Evolutionary conservation across 768 basidiomycete species (phyloP).

Genomic region (Amyloporia xantha): DNA sequence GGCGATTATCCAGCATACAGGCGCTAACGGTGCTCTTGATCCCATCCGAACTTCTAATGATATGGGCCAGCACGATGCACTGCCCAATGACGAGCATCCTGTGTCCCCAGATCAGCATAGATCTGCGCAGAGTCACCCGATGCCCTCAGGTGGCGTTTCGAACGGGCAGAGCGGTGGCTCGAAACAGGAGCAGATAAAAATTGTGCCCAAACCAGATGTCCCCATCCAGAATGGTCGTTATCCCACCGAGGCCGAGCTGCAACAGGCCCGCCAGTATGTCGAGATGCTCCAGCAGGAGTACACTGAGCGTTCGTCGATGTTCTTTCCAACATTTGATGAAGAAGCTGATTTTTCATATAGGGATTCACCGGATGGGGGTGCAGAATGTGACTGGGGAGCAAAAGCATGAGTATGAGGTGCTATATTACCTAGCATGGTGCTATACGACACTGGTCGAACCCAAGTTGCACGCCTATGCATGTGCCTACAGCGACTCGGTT

Average conservation of each 20-base stretch:
- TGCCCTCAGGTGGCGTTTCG: no score
- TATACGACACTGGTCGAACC: slow-evolving; percentile 41
- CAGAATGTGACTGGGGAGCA: not conserved
- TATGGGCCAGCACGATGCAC: not conserved
- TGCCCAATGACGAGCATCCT: not conserved
- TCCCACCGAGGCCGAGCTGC: not conserved
- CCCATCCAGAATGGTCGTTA: not conserved
- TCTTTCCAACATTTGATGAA: no score
- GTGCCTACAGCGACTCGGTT: slow-evolving; percentile 41
- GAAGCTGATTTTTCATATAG: not conserved
- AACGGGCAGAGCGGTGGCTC: not conserved
- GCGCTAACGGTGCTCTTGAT: not conserved
- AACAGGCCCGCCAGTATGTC: not conserved
- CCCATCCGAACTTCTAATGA: not conserved
- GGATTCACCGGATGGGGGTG: not conserved
- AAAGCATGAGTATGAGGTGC: slow-evolving; percentile 36
- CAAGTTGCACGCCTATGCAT: slow-evolving; percentile 41
- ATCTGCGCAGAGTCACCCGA: not conserved
- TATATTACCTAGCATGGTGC: slow-evolving; percentile 44
- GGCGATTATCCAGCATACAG: not conserved
- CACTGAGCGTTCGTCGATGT: not conserved
- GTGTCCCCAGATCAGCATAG: not conserved
- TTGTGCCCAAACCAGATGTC: not conserved
- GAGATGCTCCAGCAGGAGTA: not conserved
- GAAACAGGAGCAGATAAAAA: not conserved